phyloP scores from a whole-genome alignment of 108 stramenopile genomes.

The Conticribra guillardii region DNA sequence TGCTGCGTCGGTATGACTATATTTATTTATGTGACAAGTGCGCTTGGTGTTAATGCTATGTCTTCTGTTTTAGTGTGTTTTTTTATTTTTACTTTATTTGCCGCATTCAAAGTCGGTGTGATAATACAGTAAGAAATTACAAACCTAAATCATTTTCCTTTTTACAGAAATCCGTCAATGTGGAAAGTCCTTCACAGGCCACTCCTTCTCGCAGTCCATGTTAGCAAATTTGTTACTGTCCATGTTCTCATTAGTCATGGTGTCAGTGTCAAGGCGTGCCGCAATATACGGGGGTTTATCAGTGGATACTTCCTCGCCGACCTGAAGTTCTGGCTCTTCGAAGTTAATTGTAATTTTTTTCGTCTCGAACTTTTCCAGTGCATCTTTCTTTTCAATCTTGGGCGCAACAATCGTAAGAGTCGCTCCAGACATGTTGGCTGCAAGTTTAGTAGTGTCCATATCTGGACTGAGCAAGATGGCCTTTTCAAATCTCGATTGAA shows the following conservation, averaged over 20 bases:
- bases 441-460: constrained; percentile 28
- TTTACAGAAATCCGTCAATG: no score
- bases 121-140: no score
- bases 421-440: constrained; percentile 23
- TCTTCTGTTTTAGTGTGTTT: background rate
- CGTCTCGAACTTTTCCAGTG: constrained; percentile 12
- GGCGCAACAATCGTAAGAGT: constrained; percentile 37
- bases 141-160: background rate
- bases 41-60: constrained; percentile 4
- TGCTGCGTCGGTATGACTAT: background rate
- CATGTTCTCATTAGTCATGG: constrained; percentile 11
- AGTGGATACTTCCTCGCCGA: background rate
- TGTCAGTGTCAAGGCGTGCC: constrained; percentile 8
- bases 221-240: background rate
- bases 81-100: background rate
- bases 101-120: no score
- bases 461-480: constrained; percentile 32
- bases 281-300: background rate
- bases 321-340: background rate
- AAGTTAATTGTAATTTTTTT: constrained; percentile 39
- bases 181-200: constrained; percentile 25
- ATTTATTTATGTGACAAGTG: constrained; percentile 15
- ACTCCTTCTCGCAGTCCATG: background rate
- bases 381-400: constrained; percentile 23
- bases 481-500: constrained; percentile 47